Evolutionary conservation across 176 grass and related monocot genomes (phyloP).

Genomic region (Aegilops tauschii): DNA sequence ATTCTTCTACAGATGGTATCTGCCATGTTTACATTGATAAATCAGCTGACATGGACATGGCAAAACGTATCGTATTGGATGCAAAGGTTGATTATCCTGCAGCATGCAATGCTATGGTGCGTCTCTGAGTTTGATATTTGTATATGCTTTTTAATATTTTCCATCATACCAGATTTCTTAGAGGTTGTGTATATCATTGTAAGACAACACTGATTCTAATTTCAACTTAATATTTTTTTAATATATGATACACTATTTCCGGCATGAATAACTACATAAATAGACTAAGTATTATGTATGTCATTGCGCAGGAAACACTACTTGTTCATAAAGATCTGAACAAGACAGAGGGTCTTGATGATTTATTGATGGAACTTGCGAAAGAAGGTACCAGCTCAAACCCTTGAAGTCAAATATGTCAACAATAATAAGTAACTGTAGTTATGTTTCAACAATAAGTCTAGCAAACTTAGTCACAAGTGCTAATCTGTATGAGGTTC

Average conservation of each 20-base stretch:
- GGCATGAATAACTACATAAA: neutral
- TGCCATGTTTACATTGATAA: constrained; percentile 99
- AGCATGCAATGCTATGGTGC: constrained; percentile 95
- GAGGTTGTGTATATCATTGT: neutral
- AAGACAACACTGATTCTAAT: neutral
- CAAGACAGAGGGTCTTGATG: constrained; percentile 68
- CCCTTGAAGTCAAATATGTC: neutral
- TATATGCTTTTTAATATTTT: neutral
- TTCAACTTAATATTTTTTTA: too few relatives aligned
- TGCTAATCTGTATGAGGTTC: neutral
- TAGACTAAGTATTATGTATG: neutral
- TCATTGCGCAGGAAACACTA: constrained; percentile 79
- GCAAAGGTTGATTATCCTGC: constrained; percentile 99
- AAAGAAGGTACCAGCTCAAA: constrained; percentile 55
- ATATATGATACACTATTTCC: neutral
- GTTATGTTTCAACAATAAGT: neutral
- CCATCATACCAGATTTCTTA: too few relatives aligned
- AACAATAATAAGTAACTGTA: neutral
- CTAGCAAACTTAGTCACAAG: neutral
- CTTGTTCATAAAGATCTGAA: constrained; percentile 91
- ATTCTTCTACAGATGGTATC: constrained; percentile 75
- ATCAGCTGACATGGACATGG: constrained; percentile 95
- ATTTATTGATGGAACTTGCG: constrained; percentile 78
- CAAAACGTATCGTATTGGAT: constrained; percentile 82
- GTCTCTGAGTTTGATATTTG: constrained; percentile 23